A percentile compares a stretch with the other conserved stretches of the same genome.
phyloP scores from a whole-genome alignment of 768 basidiomycete genomes.

The Leccinum longicurvipes region DNA sequence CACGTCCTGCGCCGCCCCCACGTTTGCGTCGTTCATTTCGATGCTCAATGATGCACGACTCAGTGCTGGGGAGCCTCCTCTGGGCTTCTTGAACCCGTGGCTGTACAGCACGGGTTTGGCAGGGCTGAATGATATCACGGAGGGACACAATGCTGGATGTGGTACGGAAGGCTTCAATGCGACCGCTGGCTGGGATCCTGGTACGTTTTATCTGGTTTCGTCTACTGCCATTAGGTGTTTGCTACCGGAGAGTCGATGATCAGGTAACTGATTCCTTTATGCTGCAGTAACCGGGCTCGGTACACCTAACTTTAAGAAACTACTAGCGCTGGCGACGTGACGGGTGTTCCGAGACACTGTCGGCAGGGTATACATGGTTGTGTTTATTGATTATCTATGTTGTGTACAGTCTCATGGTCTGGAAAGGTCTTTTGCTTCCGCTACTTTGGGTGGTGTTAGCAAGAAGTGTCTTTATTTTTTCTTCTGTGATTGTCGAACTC shows the following conservation, averaged over 20 bases:
- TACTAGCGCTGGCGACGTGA: conserved; percentile 38
- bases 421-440: background rate
- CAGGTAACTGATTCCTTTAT: background rate
- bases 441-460: background rate
- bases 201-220: conserved; percentile 31
- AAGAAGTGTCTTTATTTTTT: background rate
- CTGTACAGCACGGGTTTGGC: conserved; percentile 39
- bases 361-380: background rate
- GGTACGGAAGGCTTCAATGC: conserved; percentile 30
- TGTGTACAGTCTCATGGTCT: background rate
- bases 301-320: conserved; percentile 50
- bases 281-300: conserved; percentile 55
- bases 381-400: background rate
- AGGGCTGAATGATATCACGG: conserved; percentile 55
- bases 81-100: conserved; percentile 61
- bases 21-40: conserved; percentile 32
- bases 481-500: too few species aligned
- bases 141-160: conserved; percentile 56
- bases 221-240: too few species aligned
- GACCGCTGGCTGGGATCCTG: conserved; percentile 58
- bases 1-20: conserved; percentile 51
- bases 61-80: conserved; percentile 35
- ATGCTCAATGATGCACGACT: conserved; percentile 65
- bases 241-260: background rate
- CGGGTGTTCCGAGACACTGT: background rate